These are phyloP conservation scores for Pyrenochaeta sp. DNA, from an alignment of 2,329 filamentous ascomycete species.

Conservation along the genomic window DNA sequence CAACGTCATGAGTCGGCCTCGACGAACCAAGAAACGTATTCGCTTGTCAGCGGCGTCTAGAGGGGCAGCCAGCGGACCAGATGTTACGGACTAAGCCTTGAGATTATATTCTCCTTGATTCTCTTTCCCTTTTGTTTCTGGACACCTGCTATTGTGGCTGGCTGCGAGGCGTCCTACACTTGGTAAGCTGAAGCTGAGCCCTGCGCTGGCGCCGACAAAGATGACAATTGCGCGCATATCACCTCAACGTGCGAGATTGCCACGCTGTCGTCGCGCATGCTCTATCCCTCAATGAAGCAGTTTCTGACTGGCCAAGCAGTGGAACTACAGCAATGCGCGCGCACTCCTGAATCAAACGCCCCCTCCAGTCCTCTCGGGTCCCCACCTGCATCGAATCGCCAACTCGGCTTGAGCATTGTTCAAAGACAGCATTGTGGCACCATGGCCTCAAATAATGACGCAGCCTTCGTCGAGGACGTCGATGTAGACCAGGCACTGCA, in stretches of 20 bases:
- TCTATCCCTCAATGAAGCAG: conserved; percentile 5
- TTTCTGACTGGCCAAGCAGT: conserved; percentile 14
- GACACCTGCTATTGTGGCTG: conserved; percentile 1
- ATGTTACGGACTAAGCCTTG: conserved; percentile 22
- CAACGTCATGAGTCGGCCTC: conserved; percentile 24
- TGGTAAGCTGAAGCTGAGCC: conserved; percentile 31
- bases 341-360: conserved; percentile 11
- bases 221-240: conserved; percentile 8
- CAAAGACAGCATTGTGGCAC: background rate
- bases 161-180: conserved; percentile 18
- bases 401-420: background rate
- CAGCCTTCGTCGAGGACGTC: conserved; percentile 38
- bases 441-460: conserved; percentile 38
- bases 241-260: conserved; percentile 1
- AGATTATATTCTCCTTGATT: background rate
- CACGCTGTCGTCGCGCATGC: background rate
- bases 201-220: conserved; percentile 15
- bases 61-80: conserved; percentile 20
- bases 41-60: conserved; percentile 1
- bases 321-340: conserved; percentile 26
- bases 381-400: conserved; percentile 1
- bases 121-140: background rate
- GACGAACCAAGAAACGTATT: conserved; percentile 10
- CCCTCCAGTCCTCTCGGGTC: conserved; percentile 10
- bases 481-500: conserved; percentile 38